A percentile compares a stretch with the other conserved stretches of the same genome.
Conservation (phyloP, 352 stramenopile genomes). For the Phytophthora vignae region DNA sequence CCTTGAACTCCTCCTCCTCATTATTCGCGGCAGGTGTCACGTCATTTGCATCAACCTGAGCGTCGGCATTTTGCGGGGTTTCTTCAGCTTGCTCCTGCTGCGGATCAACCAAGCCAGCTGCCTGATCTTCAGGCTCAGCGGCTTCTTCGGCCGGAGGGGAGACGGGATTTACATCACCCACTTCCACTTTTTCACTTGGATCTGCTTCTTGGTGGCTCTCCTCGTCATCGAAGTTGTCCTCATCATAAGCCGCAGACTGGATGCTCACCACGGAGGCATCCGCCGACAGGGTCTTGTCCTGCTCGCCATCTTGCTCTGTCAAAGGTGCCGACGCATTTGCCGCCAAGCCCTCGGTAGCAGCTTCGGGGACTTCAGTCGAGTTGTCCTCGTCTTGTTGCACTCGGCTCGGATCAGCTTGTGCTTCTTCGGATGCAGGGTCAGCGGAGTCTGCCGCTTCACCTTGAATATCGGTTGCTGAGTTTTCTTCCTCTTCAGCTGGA, state of each 20-base stretch:
- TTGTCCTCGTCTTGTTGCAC: slow-evolving; percentile 5
- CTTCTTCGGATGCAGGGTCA: slow-evolving; percentile 4
- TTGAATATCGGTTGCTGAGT: background rate
- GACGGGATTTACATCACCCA: background rate
- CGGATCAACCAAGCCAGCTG: background rate
- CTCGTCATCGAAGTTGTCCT: slow-evolving; percentile 39
- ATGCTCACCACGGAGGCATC: slow-evolving; percentile 25
- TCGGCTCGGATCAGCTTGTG: background rate
- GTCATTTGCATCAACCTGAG: slow-evolving; percentile 4
- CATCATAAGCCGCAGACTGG: slow-evolving; percentile 34
- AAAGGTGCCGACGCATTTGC: background rate
- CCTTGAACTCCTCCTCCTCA: slow-evolving; percentile 11
- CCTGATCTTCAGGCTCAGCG: background rate
- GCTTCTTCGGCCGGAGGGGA: slow-evolving; percentile 5
- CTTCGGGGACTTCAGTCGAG: background rate
- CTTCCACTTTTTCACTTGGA: slow-evolving; percentile 3
- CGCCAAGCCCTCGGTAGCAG: background rate
- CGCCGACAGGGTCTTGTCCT: slow-evolving; percentile 8
- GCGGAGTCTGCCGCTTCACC: background rate
- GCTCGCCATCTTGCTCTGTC: slow-evolving; percentile 9
- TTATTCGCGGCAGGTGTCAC: background rate
- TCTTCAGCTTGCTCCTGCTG: background rate
- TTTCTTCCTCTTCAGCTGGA: slow-evolving; percentile 8
- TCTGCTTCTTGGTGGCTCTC: slow-evolving; percentile 7
- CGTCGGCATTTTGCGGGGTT: background rate